Evolutionary conservation across 805 yeast species (phyloP).

Genomic region (Candida quercuum): DNA sequence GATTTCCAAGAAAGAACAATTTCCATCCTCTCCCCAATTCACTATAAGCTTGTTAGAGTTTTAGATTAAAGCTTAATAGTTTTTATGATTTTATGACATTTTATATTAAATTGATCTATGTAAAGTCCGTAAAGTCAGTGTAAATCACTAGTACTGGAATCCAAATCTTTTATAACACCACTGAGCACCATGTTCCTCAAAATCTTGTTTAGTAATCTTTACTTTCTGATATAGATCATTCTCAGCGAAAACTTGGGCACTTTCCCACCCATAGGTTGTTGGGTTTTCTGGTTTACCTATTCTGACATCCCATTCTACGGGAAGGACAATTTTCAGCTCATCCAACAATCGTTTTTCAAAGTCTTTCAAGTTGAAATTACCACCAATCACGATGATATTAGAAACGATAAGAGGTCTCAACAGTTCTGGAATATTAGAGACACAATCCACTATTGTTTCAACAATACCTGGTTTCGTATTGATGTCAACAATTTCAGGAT

Average conservation of each 20-base stretch:
- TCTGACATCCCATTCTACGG: constrained; percentile 64
- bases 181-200: constrained; percentile 71
- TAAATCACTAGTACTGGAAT: constrained; percentile 23
- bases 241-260: constrained; percentile 38
- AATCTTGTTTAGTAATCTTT: constrained; percentile 71
- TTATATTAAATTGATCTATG: not conserved
- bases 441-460: constrained; percentile 61
- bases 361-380: constrained; percentile 67
- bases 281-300: constrained; percentile 34
- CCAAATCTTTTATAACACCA: constrained; percentile 40
- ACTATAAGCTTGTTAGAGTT: too few species aligned
- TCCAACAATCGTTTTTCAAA: constrained; percentile 53
- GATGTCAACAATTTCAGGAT: constrained; percentile 76
- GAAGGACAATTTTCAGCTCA: constrained; percentile 64
- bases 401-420: constrained; percentile 70
- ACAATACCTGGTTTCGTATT: constrained; percentile 73
- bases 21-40: too few species aligned
- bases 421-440: constrained; percentile 67
- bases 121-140: not conserved
- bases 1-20: too few species aligned
- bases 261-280: constrained; percentile 50
- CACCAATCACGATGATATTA: constrained; percentile 80
- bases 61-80: too few species aligned
- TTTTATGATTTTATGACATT: not conserved
- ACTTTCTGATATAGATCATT: constrained; percentile 37